phyloP scores from a whole-genome alignment of 1,284 basidiomycete species.

The Laetiporus sulphureus region DNA sequence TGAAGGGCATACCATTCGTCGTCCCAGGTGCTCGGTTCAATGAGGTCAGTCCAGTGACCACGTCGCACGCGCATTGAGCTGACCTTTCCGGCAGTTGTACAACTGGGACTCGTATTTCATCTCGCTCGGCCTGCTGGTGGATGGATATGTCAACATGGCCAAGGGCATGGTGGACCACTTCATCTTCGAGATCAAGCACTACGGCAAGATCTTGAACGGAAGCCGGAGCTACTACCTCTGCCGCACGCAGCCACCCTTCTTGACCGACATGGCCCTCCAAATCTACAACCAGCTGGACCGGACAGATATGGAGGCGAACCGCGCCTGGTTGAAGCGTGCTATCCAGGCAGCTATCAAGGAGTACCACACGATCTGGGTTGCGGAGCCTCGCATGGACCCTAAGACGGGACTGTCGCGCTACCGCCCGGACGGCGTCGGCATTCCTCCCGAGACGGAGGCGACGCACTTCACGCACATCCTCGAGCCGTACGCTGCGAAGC shows the following conservation, averaged over 20 bases:
- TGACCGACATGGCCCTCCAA: constrained; percentile 97
- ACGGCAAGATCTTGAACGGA: constrained; percentile 83
- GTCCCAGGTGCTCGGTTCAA: constrained; percentile 98
- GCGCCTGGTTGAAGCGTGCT: constrained; percentile 88
- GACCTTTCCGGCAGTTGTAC: constrained; percentile 50
- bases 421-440: constrained; percentile 91
- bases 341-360: constrained; percentile 98
- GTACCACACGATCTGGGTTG: constrained; percentile 97
- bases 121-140: constrained; percentile 88
- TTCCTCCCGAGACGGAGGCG: constrained; percentile 97
- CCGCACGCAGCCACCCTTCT: constrained; percentile 95
- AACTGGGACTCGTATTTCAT: constrained; percentile 97
- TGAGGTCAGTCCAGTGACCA: constrained; percentile 54
- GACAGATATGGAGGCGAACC: constrained; percentile 77
- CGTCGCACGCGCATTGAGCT: not conserved
- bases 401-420: constrained; percentile 92
- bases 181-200: constrained; percentile 98
- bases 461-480: constrained; percentile 97
- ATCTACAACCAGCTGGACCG: constrained; percentile 95
- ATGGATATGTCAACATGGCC: constrained; percentile 90
- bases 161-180: constrained; percentile 98
- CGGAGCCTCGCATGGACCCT: constrained; percentile 87
- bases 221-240: constrained; percentile 88
- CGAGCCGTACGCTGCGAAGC: constrained; percentile 89
- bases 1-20: constrained; percentile 94